phyloP scores from a whole-genome alignment of 352 stramenopile genomes.

The Pythium dissimile region DNA sequence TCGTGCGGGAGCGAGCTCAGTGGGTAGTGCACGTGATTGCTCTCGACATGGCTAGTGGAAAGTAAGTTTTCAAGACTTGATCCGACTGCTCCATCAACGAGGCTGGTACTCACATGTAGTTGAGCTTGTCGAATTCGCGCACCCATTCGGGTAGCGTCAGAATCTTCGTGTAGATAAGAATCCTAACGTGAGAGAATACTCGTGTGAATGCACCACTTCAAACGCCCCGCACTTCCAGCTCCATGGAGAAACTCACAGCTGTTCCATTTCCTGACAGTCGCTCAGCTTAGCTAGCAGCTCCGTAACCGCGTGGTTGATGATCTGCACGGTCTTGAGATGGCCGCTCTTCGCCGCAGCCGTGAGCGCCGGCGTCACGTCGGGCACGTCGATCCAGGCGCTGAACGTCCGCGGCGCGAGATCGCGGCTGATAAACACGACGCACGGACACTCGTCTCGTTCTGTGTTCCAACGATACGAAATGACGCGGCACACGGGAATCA shows the following conservation, averaged over 20 bases:
- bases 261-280: conserved; percentile 28
- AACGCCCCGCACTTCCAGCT: no score
- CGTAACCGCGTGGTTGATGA: conserved; percentile 39
- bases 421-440: conserved; percentile 37
- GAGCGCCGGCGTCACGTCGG: conserved; percentile 27
- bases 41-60: not conserved
- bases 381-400: conserved; percentile 33
- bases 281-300: conserved; percentile 32
- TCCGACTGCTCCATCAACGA: no score
- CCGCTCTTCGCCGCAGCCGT: conserved; percentile 26
- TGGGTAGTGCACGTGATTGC: conserved; percentile 4
- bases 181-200: no score
- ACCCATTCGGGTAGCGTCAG: not conserved
- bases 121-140: conserved; percentile 1
- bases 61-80: no score
- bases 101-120: conserved; percentile 12
- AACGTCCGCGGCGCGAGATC: conserved; percentile 25
- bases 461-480: no score
- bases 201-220: no score
- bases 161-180: conserved; percentile 12
- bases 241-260: no score
- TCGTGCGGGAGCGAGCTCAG: conserved; percentile 12
- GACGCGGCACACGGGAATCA: no score
- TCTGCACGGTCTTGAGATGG: conserved; percentile 37
- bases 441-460: conserved; percentile 28